Evolutionary conservation across 495 filamentous ascomycete species (phyloP), one percentile per base, ranked within the genome.

Genomic region (Mytilinidion resinicola): DNA sequence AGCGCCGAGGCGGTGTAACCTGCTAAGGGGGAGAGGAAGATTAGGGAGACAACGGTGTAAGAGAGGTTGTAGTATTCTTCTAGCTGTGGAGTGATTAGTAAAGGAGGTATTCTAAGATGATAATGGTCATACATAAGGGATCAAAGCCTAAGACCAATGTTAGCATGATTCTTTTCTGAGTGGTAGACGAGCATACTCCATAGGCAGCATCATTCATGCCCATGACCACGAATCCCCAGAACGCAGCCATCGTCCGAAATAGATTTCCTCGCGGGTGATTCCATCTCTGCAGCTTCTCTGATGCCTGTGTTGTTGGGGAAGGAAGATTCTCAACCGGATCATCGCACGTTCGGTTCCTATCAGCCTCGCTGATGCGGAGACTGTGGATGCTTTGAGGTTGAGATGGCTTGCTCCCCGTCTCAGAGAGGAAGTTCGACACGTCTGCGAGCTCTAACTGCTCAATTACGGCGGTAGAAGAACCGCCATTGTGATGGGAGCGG

Each of bases 131-230:
- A 72, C 70, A 62, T 73, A 72, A 53, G 76, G 86, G 63, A 89
- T 82, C 34, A 90, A 72, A 62, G 86, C 80, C 81, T 85, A 50
- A 10, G 33, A 60, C 11, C 6, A 21, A 8, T 34, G 11, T 53
- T 51, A 55, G 44, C 47, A 38, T 25, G 11, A 19, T 19, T 37
- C n/a, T 21, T 25, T 12, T 21, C 9, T 36, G 11, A 33, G 11
- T 30, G 44, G 1, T 8, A 11, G 25, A 9, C 49, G 2, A 44
- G 71, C 83, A 77, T 73, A 89, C 87, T 43, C 89, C 89, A 62
- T 86, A 86, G 1, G 86, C 86, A 17, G 85, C 86, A 75, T 96
- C 90, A 69, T 89, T 93, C 65, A 82, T 78, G 7, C 90, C 90
- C 82, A 93, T 85, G 5, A 89, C 80, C 12, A 89, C 73, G 64